Conservation (phyloP, 2,329 filamentous ascomycete genomes). For the Phaeoacremonium minimum region DNA sequence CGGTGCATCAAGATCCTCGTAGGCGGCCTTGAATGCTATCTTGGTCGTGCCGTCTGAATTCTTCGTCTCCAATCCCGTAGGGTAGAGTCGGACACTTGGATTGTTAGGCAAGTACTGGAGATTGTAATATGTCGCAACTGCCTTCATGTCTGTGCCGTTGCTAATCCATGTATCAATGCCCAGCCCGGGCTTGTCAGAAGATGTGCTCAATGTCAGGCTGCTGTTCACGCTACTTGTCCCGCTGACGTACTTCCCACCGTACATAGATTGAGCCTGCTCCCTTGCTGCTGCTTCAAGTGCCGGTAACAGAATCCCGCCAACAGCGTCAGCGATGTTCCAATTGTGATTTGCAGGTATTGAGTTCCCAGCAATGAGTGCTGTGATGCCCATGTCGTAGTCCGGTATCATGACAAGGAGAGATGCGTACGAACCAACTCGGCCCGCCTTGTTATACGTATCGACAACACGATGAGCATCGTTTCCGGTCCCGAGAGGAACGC, state of each 20-base stretch:
- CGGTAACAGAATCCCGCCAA: constrained; percentile 21
- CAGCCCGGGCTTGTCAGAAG: constrained; percentile 20
- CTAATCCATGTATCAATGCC: constrained; percentile 23
- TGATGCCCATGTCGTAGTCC: constrained; percentile 26
- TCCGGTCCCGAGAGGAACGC: constrained; percentile 18
- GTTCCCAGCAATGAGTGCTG: constrained; percentile 20
- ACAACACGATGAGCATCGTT: constrained; percentile 5
- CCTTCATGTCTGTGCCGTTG: constrained; percentile 23
- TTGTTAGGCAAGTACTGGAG: constrained; percentile 16
- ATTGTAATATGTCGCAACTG: constrained; percentile 16
- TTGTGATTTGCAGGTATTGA: constrained; percentile 18
- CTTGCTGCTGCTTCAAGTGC: constrained; percentile 21
- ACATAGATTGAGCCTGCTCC: constrained; percentile 19
- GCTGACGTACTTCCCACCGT: constrained; percentile 18
- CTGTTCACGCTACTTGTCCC: constrained; percentile 17
- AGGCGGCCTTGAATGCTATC: constrained; percentile 24
- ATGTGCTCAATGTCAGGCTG: constrained; percentile 21
- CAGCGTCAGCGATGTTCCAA: constrained; percentile 20
- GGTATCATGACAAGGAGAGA: constrained; percentile 26
- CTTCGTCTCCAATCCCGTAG: constrained; percentile 19
- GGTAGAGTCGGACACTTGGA: constrained; percentile 23
- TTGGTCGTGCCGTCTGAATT: constrained; percentile 16
- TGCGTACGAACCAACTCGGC: constrained; percentile 24
- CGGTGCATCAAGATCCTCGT: constrained; percentile 20
- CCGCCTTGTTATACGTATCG: constrained; percentile 15